phyloP scores from a whole-genome alignment of 345 rosid genomes.

The Citrus sinensis region DNA sequence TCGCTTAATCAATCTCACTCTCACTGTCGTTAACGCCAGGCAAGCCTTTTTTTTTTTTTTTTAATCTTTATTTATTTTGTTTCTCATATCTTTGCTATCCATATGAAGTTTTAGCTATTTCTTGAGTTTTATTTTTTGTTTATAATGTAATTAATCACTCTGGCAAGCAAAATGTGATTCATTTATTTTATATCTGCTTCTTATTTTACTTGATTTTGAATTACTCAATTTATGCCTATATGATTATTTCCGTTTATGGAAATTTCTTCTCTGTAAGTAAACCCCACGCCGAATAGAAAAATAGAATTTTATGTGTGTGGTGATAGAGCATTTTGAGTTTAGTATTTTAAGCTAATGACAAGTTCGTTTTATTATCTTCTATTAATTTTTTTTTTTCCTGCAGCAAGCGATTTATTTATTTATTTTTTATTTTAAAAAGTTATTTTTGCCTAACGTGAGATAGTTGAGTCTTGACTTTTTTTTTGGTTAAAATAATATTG shows the following conservation, averaged over 20 bases:
- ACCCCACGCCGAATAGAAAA: constrained; percentile 6
- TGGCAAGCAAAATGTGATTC: neutral
- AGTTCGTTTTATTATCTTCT: neutral
- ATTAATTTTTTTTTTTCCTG: neutral
- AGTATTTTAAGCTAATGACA: neutral
- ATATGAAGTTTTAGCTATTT: neutral
- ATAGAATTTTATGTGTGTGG: neutral
- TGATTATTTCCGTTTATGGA: neutral
- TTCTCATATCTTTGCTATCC: neutral
- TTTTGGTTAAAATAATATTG: neutral
- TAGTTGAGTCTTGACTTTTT: neutral
- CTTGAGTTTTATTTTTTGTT: constrained; percentile 1
- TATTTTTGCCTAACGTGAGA: neutral
- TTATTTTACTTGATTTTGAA: neutral
- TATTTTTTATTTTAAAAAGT: neutral
- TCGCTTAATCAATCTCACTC: constrained; percentile 13
- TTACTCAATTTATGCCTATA: neutral
- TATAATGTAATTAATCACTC: neutral
- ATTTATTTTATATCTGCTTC: neutral
- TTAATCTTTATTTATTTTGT: neutral
- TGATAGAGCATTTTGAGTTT: neutral
- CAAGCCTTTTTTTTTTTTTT: constrained; percentile 1
- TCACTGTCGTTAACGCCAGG: constrained; percentile 41
- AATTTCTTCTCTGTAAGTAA: constrained; percentile 11
- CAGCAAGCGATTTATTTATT: neutral